These are phyloP conservation scores for Boletus vinaceobasis DNA, from an alignment of 768 basidiomycete genomes.

Conservation along the genomic window DNA sequence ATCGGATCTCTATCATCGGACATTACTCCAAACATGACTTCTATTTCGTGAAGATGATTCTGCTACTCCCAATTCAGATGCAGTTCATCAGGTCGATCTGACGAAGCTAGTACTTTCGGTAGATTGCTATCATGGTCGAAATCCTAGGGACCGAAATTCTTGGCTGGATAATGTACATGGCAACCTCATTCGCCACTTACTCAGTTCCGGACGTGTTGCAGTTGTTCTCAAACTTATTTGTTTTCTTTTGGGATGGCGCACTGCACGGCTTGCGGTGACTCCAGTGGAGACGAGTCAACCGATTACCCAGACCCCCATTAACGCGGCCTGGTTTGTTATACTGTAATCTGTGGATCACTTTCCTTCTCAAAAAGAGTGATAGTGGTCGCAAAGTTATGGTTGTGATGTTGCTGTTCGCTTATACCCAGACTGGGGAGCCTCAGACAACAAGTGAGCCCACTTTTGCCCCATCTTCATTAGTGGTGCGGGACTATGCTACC, in stretches of 20 bases:
- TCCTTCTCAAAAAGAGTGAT: conserved; percentile 24
- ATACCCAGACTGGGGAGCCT: conserved; percentile 13
- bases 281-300: conserved; percentile 36
- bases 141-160: conserved; percentile 38
- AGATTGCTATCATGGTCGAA: conserved; percentile 27
- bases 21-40: too few relatives aligned
- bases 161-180: conserved; percentile 42
- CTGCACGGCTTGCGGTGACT: conserved; percentile 37
- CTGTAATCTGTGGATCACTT: conserved; percentile 28
- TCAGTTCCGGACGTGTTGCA: too few relatives aligned
- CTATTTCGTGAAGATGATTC: too few relatives aligned
- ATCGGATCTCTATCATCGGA: conserved; percentile 37
- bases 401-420: conserved; percentile 33
- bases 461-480: background rate
- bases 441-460: conserved; percentile 32
- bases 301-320: conserved; percentile 34
- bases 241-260: conserved; percentile 39
- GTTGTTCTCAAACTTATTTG: conserved; percentile 43
- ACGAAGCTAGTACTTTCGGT: too few relatives aligned
- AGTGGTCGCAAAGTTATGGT: conserved; percentile 25
- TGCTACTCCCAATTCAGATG: too few relatives aligned
- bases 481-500: too few relatives aligned
- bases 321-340: conserved; percentile 41
- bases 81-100: too few relatives aligned
- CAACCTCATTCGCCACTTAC: conserved; percentile 38